A percentile compares a stretch with the other conserved stretches of the same genome.
These are phyloP conservation scores for Casuarina glauca DNA, from an alignment of 306 rosid species.

Conservation along the genomic window DNA sequence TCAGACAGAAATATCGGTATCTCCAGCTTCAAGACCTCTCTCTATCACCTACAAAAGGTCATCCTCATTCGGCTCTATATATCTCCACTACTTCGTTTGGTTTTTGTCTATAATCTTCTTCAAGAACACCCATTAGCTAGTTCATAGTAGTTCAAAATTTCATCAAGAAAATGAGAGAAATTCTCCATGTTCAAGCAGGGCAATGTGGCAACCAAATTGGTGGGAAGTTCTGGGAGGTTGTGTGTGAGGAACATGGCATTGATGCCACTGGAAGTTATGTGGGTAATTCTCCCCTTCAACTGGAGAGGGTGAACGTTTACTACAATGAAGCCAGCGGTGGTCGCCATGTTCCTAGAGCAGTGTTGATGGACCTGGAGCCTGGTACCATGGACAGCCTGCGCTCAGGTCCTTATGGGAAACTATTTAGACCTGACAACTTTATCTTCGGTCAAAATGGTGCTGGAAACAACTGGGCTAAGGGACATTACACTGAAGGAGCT, in stretches of 20 bases:
- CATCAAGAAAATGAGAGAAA: slow-evolving; percentile 73
- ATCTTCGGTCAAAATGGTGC: slow-evolving; percentile 92
- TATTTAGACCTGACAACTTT: slow-evolving; percentile 85
- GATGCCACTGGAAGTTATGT: slow-evolving; percentile 65
- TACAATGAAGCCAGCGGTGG: slow-evolving; percentile 89
- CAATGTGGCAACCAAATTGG: slow-evolving; percentile 95
- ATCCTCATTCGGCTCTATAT: slow-evolving; percentile 9
- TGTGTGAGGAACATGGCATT: slow-evolving; percentile 87
- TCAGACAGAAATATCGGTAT: slow-evolving; percentile 20
- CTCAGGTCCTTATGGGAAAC: slow-evolving; percentile 71
- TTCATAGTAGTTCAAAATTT: not conserved
- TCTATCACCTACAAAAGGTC: slow-evolving; percentile 50
- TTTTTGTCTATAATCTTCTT: not conserved
- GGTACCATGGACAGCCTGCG: slow-evolving; percentile 92
- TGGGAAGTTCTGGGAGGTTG: slow-evolving; percentile 88
- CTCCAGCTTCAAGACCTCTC: slow-evolving; percentile 16
- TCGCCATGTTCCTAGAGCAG: slow-evolving; percentile 84
- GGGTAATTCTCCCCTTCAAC: slow-evolving; percentile 65
- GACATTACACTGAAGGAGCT: slow-evolving; percentile 91
- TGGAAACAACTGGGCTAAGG: slow-evolving; percentile 94
- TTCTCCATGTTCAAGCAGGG: slow-evolving; percentile 85
- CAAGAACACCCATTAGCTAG: not conserved
- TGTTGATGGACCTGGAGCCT: slow-evolving; percentile 85
- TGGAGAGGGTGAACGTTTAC: slow-evolving; percentile 85
- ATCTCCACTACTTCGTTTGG: not conserved